Evolutionary conservation across 2,329 filamentous ascomycete genomes (phyloP), one percentile per base, ranked within the genome.

Genomic region (Aureobasidium pullulans): DNA sequence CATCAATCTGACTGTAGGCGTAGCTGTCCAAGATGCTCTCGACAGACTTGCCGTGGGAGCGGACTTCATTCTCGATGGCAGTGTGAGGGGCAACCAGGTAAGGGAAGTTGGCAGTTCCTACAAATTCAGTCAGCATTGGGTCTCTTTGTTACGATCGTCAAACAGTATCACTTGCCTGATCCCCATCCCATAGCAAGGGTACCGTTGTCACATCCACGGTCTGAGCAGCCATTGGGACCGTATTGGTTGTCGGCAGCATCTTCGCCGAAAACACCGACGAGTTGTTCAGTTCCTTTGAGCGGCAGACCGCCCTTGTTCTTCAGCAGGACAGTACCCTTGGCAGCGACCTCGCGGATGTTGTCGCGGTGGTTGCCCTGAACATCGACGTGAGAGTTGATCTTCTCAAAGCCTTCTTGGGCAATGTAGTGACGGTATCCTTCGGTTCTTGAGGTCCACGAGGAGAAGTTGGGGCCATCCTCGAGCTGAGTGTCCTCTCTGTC

Each of bases 241-340:
- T 79, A 79, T 0, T 81, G 78, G 69, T 89, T 93, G 15, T 85
- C 79, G 1, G 88, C 88, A 15, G 91, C 88, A 71, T 97, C 93
- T 54, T 90, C 86, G 19, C 93, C 93, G 66, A 96, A 82, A 57
- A 91, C 84, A 16, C 83, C 88, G 31, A 92, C 76, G 67, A 89
- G 88, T 68, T 83, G 86, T 65, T 93, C 89, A 70, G 85, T 84
- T 28, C 79, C 73, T 61, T 84, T 85, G n/a, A 96, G 79, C 0
- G 93, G 92, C 34, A 97, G 77, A 2, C 80, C 79, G 13, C 85
- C 85, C 3, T 79, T 77, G 73, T 97, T 96, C 81, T 97, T 99
- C 64, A 99, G 79, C 10, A 99, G 78, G 6, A 99, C 91, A 2
- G 87, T 91, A 15, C 89, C 90, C 72, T 89, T 88, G 53, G 88